These are phyloP conservation scores for Parasarocladium wereldwijsianum DNA, from an alignment of 2,329 filamentous ascomycete genomes.

Conservation along the genomic window DNA sequence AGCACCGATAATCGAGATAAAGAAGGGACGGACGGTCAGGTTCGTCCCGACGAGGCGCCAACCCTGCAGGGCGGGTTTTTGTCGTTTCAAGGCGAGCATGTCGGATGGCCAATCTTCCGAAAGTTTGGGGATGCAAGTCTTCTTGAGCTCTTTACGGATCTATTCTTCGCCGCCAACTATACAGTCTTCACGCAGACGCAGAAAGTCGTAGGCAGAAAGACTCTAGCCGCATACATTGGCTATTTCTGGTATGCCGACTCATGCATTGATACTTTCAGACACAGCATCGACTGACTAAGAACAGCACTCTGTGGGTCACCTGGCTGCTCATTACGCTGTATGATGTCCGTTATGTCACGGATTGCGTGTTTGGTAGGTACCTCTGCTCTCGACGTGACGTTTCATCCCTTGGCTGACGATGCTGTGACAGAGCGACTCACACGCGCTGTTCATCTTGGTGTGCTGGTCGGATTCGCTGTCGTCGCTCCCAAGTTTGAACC, in stretches of 20 bases:
- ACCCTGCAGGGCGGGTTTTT: background rate
- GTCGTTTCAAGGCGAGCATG: conserved; percentile 1
- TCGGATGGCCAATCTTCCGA: conserved; percentile 1
- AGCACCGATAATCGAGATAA: background rate
- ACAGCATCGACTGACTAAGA: background rate
- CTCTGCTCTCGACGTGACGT: background rate
- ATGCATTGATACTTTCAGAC: background rate
- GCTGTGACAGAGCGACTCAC: conserved; percentile 29
- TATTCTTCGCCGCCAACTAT: conserved; percentile 41
- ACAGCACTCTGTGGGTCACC: conserved; percentile 48
- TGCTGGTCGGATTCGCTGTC: conserved; percentile 51
- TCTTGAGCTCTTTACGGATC: conserved; percentile 23
- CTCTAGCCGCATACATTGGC: conserved; percentile 20
- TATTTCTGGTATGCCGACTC: conserved; percentile 16
- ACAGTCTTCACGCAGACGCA: conserved; percentile 35
- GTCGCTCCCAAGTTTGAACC: conserved; percentile 34
- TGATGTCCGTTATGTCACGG: conserved; percentile 50
- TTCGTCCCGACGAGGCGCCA: background rate
- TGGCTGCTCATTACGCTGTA: conserved; percentile 51
- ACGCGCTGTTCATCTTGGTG: conserved; percentile 44
- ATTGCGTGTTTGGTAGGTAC: conserved; percentile 35
- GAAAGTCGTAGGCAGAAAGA: conserved; percentile 15
- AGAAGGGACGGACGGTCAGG: background rate
- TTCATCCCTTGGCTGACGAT: background rate
- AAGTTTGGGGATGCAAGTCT: conserved; percentile 17